These are phyloP conservation scores for Thalassiosira mediterranea DNA, from an alignment of 352 stramenopile genomes.

Conservation along the genomic window DNA sequence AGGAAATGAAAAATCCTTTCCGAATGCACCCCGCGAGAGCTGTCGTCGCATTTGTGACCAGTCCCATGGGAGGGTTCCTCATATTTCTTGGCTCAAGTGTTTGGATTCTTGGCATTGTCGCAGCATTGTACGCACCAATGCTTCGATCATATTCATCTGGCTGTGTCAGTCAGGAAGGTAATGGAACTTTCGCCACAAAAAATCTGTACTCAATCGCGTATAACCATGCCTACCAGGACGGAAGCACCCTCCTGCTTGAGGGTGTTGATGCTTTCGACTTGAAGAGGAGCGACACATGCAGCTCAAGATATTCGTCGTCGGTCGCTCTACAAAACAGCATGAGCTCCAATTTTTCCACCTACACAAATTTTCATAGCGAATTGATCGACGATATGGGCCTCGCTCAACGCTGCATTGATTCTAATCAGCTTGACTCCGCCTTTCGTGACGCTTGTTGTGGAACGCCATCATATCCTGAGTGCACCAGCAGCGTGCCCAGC, in stretches of 20 bases:
- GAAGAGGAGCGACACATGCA: constrained; percentile 47
- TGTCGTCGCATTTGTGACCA: constrained; percentile 36
- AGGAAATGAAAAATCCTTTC: constrained; percentile 52
- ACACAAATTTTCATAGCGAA: constrained; percentile 40
- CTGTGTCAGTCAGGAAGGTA: constrained; percentile 29
- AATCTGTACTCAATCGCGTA: constrained; percentile 55
- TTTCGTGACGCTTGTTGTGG: constrained; percentile 47
- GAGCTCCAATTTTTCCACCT: constrained; percentile 45
- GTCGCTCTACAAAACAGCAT: constrained; percentile 44
- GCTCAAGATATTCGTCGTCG: constrained; percentile 39
- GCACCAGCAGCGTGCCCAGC: neutral
- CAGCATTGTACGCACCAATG: constrained; percentile 40
- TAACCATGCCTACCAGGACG: constrained; percentile 57
- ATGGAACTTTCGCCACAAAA: constrained; percentile 57
- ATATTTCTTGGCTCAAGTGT: constrained; percentile 35
- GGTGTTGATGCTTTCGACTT: constrained; percentile 50
- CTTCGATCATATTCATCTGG: constrained; percentile 41
- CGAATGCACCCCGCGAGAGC: constrained; percentile 43
- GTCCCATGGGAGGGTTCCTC: constrained; percentile 31
- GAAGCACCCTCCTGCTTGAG: constrained; percentile 40
- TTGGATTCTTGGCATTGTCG: constrained; percentile 40
- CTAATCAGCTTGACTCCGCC: constrained; percentile 27
- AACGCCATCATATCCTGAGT: constrained; percentile 39
- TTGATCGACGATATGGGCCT: constrained; percentile 39
- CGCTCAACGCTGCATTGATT: constrained; percentile 42